Evolutionary conservation across 495 filamentous ascomycete species (phyloP).

Genomic region (Hypomontagnella monticulosa): DNA sequence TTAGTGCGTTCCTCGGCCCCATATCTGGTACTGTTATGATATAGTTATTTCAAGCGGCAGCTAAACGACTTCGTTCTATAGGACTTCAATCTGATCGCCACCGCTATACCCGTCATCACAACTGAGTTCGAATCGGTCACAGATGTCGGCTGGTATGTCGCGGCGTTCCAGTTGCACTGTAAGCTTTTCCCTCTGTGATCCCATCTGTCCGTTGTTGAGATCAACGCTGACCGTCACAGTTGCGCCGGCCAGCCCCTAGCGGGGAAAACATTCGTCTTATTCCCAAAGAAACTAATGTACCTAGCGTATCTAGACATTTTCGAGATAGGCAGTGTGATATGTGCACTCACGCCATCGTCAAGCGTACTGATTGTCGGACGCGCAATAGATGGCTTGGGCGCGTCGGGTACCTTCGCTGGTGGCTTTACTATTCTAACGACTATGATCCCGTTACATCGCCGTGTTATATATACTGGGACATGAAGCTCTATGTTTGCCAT

Average conservation of each 20-base stretch:
- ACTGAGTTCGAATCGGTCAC: slow-evolving; percentile 58
- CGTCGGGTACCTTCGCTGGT: slow-evolving; percentile 47
- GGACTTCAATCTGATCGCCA: slow-evolving; percentile 32
- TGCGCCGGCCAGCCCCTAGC: slow-evolving; percentile 19
- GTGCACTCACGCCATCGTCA: slow-evolving; percentile 59
- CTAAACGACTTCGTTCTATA: too few relatives aligned
- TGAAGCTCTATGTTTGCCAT: slow-evolving; percentile 26
- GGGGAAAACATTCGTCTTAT: slow-evolving; percentile 32
- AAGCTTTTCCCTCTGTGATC: slow-evolving; percentile 59
- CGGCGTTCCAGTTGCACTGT: slow-evolving; percentile 64
- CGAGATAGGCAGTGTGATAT: slow-evolving; percentile 60
- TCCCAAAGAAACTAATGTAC: slow-evolving; percentile 48
- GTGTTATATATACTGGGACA: slow-evolving; percentile 42
- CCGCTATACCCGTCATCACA: slow-evolving; percentile 62
- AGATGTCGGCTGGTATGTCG: slow-evolving; percentile 65
- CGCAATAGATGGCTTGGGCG: slow-evolving; percentile 59
- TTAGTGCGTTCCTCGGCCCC: too few relatives aligned
- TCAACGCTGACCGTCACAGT: background rate
- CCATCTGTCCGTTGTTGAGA: slow-evolving; percentile 29
- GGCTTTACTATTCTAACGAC: slow-evolving; percentile 45
- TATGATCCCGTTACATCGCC: slow-evolving; percentile 45
- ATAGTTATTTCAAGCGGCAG: too few relatives aligned
- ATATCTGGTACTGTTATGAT: too few relatives aligned
- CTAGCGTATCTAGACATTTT: slow-evolving; percentile 53
- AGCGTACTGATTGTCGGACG: slow-evolving; percentile 60